Evolutionary conservation across 179 eudicot species (phyloP).

Genomic region (Heliamphora pulchella): DNA sequence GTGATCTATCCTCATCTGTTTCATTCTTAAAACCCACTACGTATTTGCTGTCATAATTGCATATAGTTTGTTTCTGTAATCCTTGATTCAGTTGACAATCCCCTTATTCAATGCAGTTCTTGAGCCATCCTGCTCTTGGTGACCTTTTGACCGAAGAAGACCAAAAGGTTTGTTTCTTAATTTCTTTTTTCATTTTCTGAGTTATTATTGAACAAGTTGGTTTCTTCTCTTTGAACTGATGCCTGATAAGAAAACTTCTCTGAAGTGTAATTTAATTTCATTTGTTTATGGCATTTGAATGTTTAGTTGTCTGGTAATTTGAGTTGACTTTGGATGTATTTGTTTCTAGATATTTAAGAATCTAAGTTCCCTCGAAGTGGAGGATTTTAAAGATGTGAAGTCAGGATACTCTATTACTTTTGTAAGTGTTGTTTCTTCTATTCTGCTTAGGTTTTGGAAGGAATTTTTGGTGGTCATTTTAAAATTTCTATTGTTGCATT

Average conservation of each 20-base stretch:
- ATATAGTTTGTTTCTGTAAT: not conserved
- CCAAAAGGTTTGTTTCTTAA: slow-evolving; percentile 54
- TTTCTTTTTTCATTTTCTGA: slow-evolving; percentile 7
- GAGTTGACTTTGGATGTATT: slow-evolving; percentile 6
- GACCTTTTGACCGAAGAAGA: slow-evolving; percentile 84
- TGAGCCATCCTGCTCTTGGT: slow-evolving; percentile 91
- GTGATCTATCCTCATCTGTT: slow-evolving; percentile 21
- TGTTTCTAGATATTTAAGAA: slow-evolving; percentile 64
- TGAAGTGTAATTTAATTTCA: not conserved
- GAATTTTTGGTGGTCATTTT: not conserved
- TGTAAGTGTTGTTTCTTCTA: slow-evolving; percentile 45
- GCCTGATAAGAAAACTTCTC: not conserved
- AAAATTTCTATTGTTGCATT: not conserved
- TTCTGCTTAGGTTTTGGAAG: not conserved
- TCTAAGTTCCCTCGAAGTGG: slow-evolving; percentile 78
- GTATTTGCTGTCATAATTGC: not conserved
- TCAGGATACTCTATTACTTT: slow-evolving; percentile 87
- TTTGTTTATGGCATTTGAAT: slow-evolving; percentile 1
- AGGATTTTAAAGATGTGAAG: slow-evolving; percentile 83
- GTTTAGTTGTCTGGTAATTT: not conserved
- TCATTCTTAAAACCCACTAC: not conserved
- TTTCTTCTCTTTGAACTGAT: no score
- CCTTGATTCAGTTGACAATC: slow-evolving; percentile 11
- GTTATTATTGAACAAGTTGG: no score
- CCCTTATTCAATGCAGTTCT: slow-evolving; percentile 43